Conservation (phyloP, 2,329 filamentous ascomycete genomes). For the Aspergillus puulaauensis region DNA sequence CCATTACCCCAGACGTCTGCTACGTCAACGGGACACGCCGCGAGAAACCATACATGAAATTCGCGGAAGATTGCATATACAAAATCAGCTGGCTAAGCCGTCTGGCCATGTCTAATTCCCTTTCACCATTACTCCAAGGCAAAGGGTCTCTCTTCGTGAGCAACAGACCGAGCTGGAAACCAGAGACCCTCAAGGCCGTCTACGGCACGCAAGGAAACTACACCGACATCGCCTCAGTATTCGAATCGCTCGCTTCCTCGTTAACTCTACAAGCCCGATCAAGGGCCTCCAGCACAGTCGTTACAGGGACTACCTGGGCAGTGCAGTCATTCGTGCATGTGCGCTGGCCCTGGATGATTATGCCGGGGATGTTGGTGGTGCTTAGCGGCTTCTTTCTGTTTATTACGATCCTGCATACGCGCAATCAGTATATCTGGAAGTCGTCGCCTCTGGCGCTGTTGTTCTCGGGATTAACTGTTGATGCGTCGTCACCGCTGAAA, state of each 20-base stretch:
- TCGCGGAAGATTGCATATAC: neutral
- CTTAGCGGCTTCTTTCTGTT: neutral
- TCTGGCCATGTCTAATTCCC: neutral
- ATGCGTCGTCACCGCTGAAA: neutral
- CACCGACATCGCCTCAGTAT: neutral
- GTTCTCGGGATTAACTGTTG: neutral
- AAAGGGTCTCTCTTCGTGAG: neutral
- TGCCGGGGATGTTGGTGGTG: neutral
- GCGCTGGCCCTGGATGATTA: neutral
- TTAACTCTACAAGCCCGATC: neutral
- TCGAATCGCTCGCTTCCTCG: neutral
- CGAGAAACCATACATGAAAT: neutral
- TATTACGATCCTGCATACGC: neutral
- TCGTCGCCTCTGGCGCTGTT: neutral
- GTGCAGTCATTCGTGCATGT: neutral
- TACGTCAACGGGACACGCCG: neutral
- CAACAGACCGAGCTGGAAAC: neutral
- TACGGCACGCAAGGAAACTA: neutral
- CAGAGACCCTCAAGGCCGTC: neutral
- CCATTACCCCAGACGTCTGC: neutral
- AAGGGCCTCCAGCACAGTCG: neutral
- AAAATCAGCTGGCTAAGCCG: neutral
- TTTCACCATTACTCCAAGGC: neutral
- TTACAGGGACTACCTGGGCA: neutral
- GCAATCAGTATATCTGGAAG: neutral